These are phyloP conservation scores for Atalantia buxifolia DNA, from an alignment of 345 rosid genomes.

Conservation along the genomic window DNA sequence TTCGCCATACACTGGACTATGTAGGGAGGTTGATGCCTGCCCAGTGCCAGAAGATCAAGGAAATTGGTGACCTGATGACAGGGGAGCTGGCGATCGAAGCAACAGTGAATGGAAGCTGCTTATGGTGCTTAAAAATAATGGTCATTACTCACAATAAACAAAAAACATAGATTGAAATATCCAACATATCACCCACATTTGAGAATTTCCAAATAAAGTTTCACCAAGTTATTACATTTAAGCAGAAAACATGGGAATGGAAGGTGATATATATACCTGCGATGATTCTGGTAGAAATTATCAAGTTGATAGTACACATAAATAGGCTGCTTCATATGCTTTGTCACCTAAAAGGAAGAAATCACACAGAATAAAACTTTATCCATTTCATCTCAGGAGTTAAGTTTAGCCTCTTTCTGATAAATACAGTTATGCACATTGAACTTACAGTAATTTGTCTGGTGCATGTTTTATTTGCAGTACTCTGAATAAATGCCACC, in stretches of 20 bases:
- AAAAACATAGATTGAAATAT: not conserved
- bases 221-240: not conserved
- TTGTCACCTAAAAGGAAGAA: conserved; percentile 51
- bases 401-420: not conserved
- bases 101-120: too few relatives aligned
- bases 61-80: too few relatives aligned
- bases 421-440: not conserved
- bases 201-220: not conserved
- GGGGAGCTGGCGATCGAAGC: too few relatives aligned
- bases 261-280: conserved; percentile 51
- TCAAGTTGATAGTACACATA: conserved; percentile 97
- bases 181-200: not conserved
- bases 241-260: conserved; percentile 8
- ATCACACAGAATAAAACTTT: conserved; percentile 1
- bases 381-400: conserved; percentile 5
- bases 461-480: conserved; percentile 45
- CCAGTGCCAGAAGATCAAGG: too few relatives aligned
- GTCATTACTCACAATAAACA: conserved; percentile 9
- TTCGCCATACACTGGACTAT: not conserved
- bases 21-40: too few relatives aligned
- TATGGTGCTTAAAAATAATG: not conserved
- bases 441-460: conserved; percentile 53
- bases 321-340: conserved; percentile 81
- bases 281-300: conserved; percentile 98
- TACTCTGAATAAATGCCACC: conserved; percentile 61